phyloP scores from a whole-genome alignment of 2,329 filamentous ascomycete species.

The Dendrostoma leiphaemia region DNA sequence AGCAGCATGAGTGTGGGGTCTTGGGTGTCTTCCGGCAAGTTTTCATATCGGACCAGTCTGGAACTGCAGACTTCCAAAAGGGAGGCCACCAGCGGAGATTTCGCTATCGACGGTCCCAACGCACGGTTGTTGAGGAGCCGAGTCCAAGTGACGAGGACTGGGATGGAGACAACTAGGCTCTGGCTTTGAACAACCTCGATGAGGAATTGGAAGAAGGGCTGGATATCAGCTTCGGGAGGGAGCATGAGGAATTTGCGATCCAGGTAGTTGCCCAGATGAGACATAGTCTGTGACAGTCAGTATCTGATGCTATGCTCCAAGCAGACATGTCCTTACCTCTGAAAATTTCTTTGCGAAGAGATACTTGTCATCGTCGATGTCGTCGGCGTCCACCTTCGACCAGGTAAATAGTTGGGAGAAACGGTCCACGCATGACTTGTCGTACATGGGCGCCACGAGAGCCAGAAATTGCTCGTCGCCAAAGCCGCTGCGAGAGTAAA shows the following conservation, averaged over 20 bases:
- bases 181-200: conserved; percentile 77
- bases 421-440: conserved; percentile 66
- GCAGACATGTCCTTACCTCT: conserved; percentile 57
- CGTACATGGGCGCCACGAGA: conserved; percentile 78
- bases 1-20: conserved; percentile 80
- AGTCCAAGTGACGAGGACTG: conserved; percentile 86
- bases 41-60: conserved; percentile 84
- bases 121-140: conserved; percentile 71
- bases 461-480: conserved; percentile 74
- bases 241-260: conserved; percentile 72
- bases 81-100: conserved; percentile 66
- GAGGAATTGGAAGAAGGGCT: conserved; percentile 76
- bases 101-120: conserved; percentile 63
- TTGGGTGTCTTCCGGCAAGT: conserved; percentile 75
- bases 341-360: conserved; percentile 90
- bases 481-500: conserved; percentile 75
- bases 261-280: conserved; percentile 79
- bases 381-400: conserved; percentile 74
- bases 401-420: conserved; percentile 75
- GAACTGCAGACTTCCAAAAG: conserved; percentile 81
- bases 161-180: conserved; percentile 91
- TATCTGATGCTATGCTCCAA: neutral
- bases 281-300: conserved; percentile 64
- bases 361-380: conserved; percentile 90
- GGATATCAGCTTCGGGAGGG: conserved; percentile 62